Percentiles rank a stretch among this genome's conserved stretches.
Evolutionary conservation across 345 rosid species (phyloP).

Genomic region (Streptanthus diversifolius): DNA sequence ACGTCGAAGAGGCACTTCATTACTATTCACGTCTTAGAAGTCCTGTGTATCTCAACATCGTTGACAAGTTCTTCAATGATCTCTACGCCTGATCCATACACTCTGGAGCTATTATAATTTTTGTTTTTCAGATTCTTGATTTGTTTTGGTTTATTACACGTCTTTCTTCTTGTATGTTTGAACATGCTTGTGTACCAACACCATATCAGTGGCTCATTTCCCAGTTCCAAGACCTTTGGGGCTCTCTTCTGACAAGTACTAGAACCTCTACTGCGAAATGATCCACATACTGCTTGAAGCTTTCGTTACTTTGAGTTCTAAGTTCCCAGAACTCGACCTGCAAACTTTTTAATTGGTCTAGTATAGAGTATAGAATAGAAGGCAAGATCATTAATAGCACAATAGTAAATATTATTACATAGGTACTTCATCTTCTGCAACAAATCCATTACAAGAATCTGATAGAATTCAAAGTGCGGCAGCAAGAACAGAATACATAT

Average conservation of each 20-base stretch:
- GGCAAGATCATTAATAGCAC: slow-evolving; percentile 28
- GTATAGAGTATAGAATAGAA: neutral
- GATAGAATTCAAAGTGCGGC: slow-evolving; percentile 15
- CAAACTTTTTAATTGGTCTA: neutral
- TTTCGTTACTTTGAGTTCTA: neutral
- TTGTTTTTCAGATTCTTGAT: neutral
- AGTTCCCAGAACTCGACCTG: neutral
- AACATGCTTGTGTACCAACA: neutral
- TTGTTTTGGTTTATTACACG: neutral
- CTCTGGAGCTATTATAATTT: neutral
- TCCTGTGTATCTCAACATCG: slow-evolving; percentile 74
- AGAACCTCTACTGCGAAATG: neutral
- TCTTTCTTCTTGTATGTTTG: slow-evolving; percentile 4
- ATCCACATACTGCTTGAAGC: neutral
- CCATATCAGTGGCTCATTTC: neutral
- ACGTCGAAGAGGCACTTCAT: slow-evolving; percentile 87
- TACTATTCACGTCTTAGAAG: slow-evolving; percentile 76
- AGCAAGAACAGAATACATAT: slow-evolving; percentile 19
- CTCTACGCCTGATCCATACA: slow-evolving; percentile 44
- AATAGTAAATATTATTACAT: slow-evolving; percentile 23
- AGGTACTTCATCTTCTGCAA: slow-evolving; percentile 24
- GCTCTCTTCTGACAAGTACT: neutral
- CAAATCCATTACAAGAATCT: slow-evolving; percentile 33
- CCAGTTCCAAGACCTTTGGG: neutral
- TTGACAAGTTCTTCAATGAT: slow-evolving; percentile 69